A percentile compares a stretch with the other conserved stretches of the same genome.
These are phyloP conservation scores for Rubus parviflorus DNA, from an alignment of 306 rosid genomes.

Conservation along the genomic window DNA sequence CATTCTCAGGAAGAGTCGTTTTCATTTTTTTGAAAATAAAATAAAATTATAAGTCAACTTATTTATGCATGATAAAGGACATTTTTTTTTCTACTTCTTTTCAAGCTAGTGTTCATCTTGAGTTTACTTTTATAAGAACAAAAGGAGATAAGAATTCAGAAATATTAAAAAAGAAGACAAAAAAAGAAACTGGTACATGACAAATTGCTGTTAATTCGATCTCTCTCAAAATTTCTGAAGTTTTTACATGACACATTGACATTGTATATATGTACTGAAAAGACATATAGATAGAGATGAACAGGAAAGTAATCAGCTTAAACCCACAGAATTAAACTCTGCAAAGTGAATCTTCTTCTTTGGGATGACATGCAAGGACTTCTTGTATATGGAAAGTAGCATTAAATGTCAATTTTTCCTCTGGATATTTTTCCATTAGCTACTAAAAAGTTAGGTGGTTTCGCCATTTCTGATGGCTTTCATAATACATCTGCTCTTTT, in stretches of 20 bases:
- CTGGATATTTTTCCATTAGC: neutral
- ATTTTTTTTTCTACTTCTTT: neutral
- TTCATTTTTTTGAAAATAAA: neutral
- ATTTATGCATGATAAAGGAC: neutral
- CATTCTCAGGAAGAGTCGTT: neutral
- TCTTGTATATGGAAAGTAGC: neutral
- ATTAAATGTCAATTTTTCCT: conserved; percentile 2
- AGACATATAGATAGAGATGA: neutral
- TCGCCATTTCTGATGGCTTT: conserved; percentile 2
- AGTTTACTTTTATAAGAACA: neutral
- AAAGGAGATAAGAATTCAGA: neutral
- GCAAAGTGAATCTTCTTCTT: neutral
- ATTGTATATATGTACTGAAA: neutral
- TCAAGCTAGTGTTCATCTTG: neutral
- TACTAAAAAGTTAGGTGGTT: neutral
- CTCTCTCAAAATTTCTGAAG: neutral
- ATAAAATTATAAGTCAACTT: neutral
- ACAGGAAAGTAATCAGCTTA: neutral
- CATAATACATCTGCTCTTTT: neutral
- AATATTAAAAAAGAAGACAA: neutral
- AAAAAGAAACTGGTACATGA: neutral
- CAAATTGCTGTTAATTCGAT: neutral
- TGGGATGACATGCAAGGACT: neutral
- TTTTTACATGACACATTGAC: neutral
- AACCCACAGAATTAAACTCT: conserved; percentile 3